Conservation (phyloP, 1,284 basidiomycete species). For the Boletus austroedulis region DNA sequence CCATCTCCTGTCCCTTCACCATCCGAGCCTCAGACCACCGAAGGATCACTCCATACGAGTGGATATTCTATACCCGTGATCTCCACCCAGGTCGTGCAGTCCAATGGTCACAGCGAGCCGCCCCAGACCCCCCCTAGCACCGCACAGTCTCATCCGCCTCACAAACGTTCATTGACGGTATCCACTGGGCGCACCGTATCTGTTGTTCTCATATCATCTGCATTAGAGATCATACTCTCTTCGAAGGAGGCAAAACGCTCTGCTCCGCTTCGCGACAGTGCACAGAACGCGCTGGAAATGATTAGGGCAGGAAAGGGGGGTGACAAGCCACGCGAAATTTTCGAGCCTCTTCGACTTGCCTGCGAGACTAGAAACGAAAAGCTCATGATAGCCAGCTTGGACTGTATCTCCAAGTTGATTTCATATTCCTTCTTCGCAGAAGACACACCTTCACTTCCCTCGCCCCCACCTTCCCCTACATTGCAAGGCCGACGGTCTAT, state of each 20-base stretch:
- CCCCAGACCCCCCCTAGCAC: conserved; percentile 22
- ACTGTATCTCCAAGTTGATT: conserved; percentile 94
- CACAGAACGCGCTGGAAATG: conserved; percentile 80
- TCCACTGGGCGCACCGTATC: conserved; percentile 72
- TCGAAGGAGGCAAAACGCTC: conserved; percentile 90
- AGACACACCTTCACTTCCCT: conserved; percentile 40
- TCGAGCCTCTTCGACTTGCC: conserved; percentile 88
- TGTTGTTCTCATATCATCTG: conserved; percentile 78
- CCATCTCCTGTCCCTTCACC: conserved; percentile 3
- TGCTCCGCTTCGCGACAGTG: conserved; percentile 75
- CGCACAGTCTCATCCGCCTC: conserved; percentile 24
- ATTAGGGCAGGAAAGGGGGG: conserved; percentile 70
- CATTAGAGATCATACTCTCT: conserved; percentile 82
- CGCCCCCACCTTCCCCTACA: conserved; percentile 70
- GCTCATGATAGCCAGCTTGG: conserved; percentile 90
- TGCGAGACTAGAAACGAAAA: conserved; percentile 92
- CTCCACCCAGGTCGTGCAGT: conserved; percentile 5
- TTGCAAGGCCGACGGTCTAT: conserved; percentile 44
- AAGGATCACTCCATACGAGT: conserved; percentile 5
- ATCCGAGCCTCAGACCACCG: conserved; percentile 5
- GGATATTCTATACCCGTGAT: conserved; percentile 4
- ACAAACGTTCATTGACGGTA: conserved; percentile 66
- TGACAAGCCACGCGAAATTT: conserved; percentile 79
- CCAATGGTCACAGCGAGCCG: conserved; percentile 14
- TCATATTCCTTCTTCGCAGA: conserved; percentile 94